These are phyloP conservation scores for Murraya paniculata DNA, from an alignment of 345 rosid species.

Conservation along the genomic window DNA sequence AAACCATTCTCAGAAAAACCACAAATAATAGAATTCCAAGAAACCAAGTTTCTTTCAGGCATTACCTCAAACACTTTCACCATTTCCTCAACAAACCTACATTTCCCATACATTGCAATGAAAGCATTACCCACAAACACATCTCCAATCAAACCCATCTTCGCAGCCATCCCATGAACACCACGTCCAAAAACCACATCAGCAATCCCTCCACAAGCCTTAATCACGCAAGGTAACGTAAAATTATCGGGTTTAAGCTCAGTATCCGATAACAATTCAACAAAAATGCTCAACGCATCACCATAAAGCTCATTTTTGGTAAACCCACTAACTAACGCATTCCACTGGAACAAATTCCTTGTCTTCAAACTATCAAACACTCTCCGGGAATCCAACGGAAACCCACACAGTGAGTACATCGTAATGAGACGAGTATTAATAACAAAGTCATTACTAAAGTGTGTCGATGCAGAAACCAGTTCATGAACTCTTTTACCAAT, in stretches of 20 bases:
- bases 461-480: constrained; percentile 38
- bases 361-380: constrained; percentile 38
- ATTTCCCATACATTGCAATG: constrained; percentile 54
- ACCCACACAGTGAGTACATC: constrained; percentile 59
- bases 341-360: constrained; percentile 68
- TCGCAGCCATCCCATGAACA: constrained; percentile 58
- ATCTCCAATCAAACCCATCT: constrained; percentile 45
- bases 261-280: constrained; percentile 36
- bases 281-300: constrained; percentile 44
- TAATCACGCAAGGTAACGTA: constrained; percentile 67
- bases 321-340: constrained; percentile 61
- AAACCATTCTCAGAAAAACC: constrained; percentile 48
- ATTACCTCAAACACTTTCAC: constrained; percentile 40
- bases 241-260: constrained; percentile 53
- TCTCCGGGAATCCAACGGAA: constrained; percentile 42
- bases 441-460: constrained; percentile 41
- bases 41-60: constrained; percentile 53
- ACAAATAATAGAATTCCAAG: constrained; percentile 63
- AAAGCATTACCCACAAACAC: constrained; percentile 62
- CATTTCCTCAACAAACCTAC: constrained; percentile 41
- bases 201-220: constrained; percentile 55
- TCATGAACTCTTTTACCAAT: constrained; percentile 49
- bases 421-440: constrained; percentile 52
- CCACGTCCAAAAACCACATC: constrained; percentile 39
- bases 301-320: constrained; percentile 51